Evolutionary conservation across 805 yeast genomes (phyloP).

Genomic region (Ogataea wickerhamii): DNA sequence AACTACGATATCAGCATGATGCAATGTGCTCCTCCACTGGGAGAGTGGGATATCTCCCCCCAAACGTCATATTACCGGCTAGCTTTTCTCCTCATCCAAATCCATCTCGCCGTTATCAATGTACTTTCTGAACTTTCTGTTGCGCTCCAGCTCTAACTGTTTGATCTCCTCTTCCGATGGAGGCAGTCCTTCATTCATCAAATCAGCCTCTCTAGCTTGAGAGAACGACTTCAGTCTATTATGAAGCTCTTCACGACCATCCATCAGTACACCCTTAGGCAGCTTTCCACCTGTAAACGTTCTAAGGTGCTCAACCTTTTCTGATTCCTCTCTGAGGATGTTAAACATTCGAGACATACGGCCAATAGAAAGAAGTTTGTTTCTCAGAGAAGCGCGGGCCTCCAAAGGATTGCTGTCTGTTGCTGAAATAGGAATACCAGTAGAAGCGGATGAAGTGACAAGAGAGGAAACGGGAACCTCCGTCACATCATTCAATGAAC

Average conservation of each 20-base stretch:
- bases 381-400: slow-evolving; percentile 51
- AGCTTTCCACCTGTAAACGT: slow-evolving; percentile 67
- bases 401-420: slow-evolving; percentile 21
- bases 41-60: too few relatives aligned
- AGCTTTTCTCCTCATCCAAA: slow-evolving; percentile 9
- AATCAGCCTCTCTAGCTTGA: slow-evolving; percentile 77
- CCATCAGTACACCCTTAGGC: slow-evolving; percentile 81
- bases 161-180: slow-evolving; percentile 63
- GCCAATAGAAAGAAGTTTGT: slow-evolving; percentile 88
- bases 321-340: slow-evolving; percentile 83
- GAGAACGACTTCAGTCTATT: slow-evolving; percentile 69
- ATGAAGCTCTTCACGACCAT: slow-evolving; percentile 78
- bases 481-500: slow-evolving; percentile 27
- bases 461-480: slow-evolving; percentile 19
- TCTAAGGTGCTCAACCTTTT: slow-evolving; percentile 77
- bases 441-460: slow-evolving; percentile 22
- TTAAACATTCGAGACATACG: slow-evolving; percentile 90
- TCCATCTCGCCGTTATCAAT: slow-evolving; percentile 29
- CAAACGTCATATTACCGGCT: too few relatives aligned
- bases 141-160: slow-evolving; percentile 43
- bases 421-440: slow-evolving; percentile 6
- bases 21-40: too few relatives aligned
- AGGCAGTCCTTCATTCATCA: slow-evolving; percentile 83
- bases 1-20: too few relatives aligned
- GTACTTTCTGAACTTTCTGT: slow-evolving; percentile 37